A percentile compares a stretch with the other conserved stretches of the same genome.
Conservation (phyloP, 1,284 basidiomycete genomes). For the Cutaneotrichosporon mucoides region DNA sequence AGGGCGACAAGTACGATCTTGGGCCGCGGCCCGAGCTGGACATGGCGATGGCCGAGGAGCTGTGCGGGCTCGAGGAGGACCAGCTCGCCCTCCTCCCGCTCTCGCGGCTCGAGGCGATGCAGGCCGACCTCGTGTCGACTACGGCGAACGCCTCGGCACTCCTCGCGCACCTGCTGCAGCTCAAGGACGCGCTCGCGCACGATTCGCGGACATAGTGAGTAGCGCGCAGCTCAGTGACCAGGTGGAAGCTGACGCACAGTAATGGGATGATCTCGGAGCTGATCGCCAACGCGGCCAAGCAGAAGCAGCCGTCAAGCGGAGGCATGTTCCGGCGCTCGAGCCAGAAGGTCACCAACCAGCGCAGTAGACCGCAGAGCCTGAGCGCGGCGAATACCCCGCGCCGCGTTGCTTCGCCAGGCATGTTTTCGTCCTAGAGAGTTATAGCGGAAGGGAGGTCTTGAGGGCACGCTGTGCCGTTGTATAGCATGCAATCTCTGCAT, state of each 20-base stretch:
- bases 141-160: conserved; percentile 68
- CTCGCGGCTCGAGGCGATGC: conserved; percentile 60
- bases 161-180: conserved; percentile 74
- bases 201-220: conserved; percentile 54
- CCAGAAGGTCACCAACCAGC: not conserved
- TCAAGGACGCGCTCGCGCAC: conserved; percentile 75
- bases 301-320: conserved; percentile 30
- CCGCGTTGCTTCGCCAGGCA: conserved; percentile 7
- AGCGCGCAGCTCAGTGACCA: not conserved
- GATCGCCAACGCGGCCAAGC: conserved; percentile 48
- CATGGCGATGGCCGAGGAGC: conserved; percentile 58
- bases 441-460: too few relatives aligned
- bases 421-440: not conserved
- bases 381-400: conserved; percentile 15
- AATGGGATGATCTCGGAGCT: conserved; percentile 51
- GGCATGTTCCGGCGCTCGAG: conserved; percentile 38
- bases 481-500: not conserved
- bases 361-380: conserved; percentile 12
- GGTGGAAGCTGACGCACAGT: conserved; percentile 23
- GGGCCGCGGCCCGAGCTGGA: conserved; percentile 70
- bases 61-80: conserved; percentile 69
- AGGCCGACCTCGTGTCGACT: conserved; percentile 62
- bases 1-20: conserved; percentile 57
- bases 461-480: not conserved
- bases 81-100: conserved; percentile 61